Evolutionary conservation across 2,329 filamentous ascomycete genomes (phyloP), one percentile per base, ranked within the genome.

Genomic region (Epichloe amarillans): DNA sequence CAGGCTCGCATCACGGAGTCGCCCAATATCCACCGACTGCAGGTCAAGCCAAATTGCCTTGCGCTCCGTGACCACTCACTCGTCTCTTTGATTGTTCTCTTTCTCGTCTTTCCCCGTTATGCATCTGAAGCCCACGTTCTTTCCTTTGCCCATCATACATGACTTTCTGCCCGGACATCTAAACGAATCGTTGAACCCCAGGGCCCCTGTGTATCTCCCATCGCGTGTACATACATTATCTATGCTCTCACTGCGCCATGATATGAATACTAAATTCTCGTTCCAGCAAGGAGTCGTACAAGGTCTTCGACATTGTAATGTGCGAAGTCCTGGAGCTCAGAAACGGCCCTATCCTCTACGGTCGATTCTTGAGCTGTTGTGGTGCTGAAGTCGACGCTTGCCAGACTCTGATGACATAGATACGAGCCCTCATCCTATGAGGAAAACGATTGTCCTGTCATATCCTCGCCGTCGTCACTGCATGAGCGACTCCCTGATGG

Each of bases 281-380:
- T 51, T 53, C 50, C 54, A 48, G 56, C 57, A 53, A 63, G 47
- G 47, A 60, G 50, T 50, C 52, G 57, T 51, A 55, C 53, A 51
- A 64, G 47, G 21, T 62, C 61, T 42, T 60, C 58, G 48, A 61
- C 49, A 49, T 62, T 58, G 51, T 63, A 52, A 30, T 61, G 52
- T 52, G 63, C 60, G 50, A 66, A 60, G 30, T 53, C 57, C 53
- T 62, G 62, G 36, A 58, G 55, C 42, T 58, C 61, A n/a, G 58
- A 55, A 46, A 57, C 17, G n/a, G 39, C 42, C 17, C 46, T 39
- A 33, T 49, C 33, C 19, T 47, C 43, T 10, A 23, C 33, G 30
- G 37, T 42, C 8, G 41, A 33, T 17, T 50, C 43, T 41, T 50
- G 40, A 35, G 42, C 48, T 49, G 39, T 48, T 23, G 35, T 19